These are phyloP conservation scores for Sordaria brevicollis DNA, from an alignment of 495 filamentous ascomycete genomes.

Conservation along the genomic window DNA sequence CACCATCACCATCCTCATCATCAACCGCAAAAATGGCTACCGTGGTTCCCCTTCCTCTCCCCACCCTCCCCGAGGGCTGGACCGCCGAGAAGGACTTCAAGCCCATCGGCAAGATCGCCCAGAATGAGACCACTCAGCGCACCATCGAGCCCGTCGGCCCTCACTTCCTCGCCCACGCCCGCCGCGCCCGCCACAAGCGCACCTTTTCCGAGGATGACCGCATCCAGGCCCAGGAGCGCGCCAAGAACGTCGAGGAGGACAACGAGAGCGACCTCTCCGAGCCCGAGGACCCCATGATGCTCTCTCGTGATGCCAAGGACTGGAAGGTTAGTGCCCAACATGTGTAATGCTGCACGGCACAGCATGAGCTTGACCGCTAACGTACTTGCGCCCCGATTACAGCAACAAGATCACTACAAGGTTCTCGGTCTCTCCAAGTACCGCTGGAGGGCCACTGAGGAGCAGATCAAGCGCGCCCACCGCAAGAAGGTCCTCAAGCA, in stretches of 20 bases:
- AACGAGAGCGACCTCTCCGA: conserved; percentile 86
- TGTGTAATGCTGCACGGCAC: background rate
- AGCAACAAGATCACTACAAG: conserved; percentile 96
- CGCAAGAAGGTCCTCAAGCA: conserved; percentile 99
- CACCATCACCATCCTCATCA: background rate
- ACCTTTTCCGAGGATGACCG: conserved; percentile 98
- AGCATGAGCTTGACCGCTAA: conserved; percentile 8
- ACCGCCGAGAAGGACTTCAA: conserved; percentile 85
- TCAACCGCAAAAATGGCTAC: conserved; percentile 27
- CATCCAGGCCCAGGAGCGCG: conserved; percentile 86
- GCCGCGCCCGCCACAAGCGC: conserved; percentile 88
- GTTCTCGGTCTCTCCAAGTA: conserved; percentile 89
- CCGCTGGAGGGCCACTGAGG: conserved; percentile 83
- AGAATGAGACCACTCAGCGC: conserved; percentile 55
- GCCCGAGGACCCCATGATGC: conserved; percentile 81
- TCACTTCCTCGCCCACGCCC: conserved; percentile 94
- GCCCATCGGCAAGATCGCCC: conserved; percentile 55
- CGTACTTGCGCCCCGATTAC: conserved; percentile 10
- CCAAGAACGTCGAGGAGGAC: conserved; percentile 91
- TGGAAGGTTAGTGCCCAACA: conserved; percentile 69
- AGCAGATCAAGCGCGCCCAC: conserved; percentile 97
- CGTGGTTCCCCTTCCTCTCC: conserved; percentile 46
- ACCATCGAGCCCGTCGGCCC: conserved; percentile 92
- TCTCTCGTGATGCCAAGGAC: conserved; percentile 90
- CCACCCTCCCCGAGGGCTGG: conserved; percentile 74